Evolutionary conservation across 2,329 filamentous ascomycete genomes (phyloP).

Genomic region (Penicillium italicum): DNA sequence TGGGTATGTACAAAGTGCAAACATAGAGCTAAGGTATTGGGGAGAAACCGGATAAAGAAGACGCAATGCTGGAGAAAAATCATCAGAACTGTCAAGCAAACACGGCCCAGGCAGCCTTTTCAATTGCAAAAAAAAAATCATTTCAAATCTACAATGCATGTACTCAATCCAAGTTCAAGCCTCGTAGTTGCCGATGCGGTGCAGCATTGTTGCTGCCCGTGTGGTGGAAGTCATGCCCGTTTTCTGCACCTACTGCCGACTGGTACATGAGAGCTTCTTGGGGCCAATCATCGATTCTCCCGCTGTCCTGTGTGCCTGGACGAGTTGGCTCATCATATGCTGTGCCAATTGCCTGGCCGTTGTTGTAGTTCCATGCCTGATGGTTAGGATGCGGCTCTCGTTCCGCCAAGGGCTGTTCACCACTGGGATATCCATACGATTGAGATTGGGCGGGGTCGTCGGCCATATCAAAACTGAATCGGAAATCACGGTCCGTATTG

Average conservation of each 20-base stretch:
- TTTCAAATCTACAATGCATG: background rate
- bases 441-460: slow-evolving; percentile 12
- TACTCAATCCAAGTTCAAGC: slow-evolving; percentile 6
- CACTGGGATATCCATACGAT: slow-evolving; percentile 1
- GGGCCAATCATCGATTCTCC: slow-evolving; percentile 36
- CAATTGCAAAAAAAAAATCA: background rate
- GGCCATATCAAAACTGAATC: slow-evolving; percentile 33
- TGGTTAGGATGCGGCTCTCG: slow-evolving; percentile 33
- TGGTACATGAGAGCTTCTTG: slow-evolving; percentile 43
- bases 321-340: slow-evolving; percentile 16
- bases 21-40: slow-evolving; percentile 1
- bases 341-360: slow-evolving; percentile 11
- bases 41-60: background rate
- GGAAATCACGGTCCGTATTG: slow-evolving; percentile 23
- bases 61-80: background rate
- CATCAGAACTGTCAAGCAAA: background rate
- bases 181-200: slow-evolving; percentile 24
- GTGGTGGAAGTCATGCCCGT: slow-evolving; percentile 18
- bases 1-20: background rate
- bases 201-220: slow-evolving; percentile 21
- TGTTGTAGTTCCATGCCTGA: slow-evolving; percentile 23
- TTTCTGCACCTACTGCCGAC: slow-evolving; percentile 24
- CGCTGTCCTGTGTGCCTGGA: slow-evolving; percentile 24
- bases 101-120: background rate
- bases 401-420: slow-evolving; percentile 14